Base-by-base conservation (phyloP, 2,329 filamentous ascomycete species). In the Chaetomium sp. region DNA sequence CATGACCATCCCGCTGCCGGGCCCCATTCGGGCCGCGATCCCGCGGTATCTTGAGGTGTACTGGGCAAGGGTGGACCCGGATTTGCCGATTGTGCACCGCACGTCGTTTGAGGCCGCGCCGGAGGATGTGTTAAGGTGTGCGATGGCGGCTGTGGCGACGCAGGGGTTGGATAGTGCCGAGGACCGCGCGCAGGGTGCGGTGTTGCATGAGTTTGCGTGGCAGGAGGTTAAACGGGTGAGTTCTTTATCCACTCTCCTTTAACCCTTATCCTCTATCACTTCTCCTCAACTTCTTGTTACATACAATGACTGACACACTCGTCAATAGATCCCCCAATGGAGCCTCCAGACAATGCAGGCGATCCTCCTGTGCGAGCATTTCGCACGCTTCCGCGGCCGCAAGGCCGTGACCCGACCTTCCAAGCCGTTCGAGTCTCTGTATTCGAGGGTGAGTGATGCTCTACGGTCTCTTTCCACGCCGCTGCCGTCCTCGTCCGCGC, bases 141-240 rank as follows among this genome's bases (percentile, higher is more conserved):
- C 79, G 57, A 81, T 82, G 79, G 79, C 79, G 27, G 79, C 79
- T n/a, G 66, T 82, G 35, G 79, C 76, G 46, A 76, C 78, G 27
- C 79, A 82, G 62, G 76, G 74, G 57, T 68, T 80, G 52, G 67
- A 71, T 49, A 69, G 71, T 63, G 72, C 72, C 65, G 76, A 79
- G 49, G 74, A 81, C 65, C 76, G 79, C 55, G 70, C 70, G 55
- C 74, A 74, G 61, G 79, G 78, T 34, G 74, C 72, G 51, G 69
- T 75, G 54, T 69, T 82, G 63, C 77, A 82, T 67, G 73, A 75
- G 51, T 76, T 75, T 63, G 78, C 78, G 9, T 76, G 69, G 71
- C 71, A 76, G 61, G 76, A 77, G 66, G 72, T 72, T 53, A 76
- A 75, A 65, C 68, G 72, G 60, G 79, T 81, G 68, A 74, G 79